Base-by-base conservation (phyloP, 495 filamentous ascomycete species). In the Tuber umbilicatum region DNA sequence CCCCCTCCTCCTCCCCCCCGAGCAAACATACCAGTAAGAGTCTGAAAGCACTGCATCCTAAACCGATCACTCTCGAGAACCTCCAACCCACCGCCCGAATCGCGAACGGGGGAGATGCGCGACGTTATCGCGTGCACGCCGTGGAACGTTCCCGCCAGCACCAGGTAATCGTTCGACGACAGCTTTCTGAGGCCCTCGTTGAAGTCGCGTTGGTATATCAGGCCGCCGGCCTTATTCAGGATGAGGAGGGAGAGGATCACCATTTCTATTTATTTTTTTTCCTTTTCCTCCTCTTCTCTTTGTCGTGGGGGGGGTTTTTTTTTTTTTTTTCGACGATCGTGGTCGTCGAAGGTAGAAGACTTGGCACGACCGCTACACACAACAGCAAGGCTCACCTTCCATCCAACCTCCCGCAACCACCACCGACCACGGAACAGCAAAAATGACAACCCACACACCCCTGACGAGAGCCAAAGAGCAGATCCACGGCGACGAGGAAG, bases 71-170 rank as follows among this genome's bases (percentile, higher is more conserved):
- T 91, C 85, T 99, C 95, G 64, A 99, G 88, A 68, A 94, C 89
- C 84, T 99, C 95, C 69, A 99, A 87, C 21, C 95, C 95, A 0
- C 55, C 55, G 81, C 74, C 81, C 67, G 81, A 78, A 45, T 81
- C 76, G 72, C 85, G 85, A 73, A 87, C 76, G 27, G 92, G 92
- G 67, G 89, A 89, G 40, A 97, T 89, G 40, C 92, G 89, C 70
- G 92, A 90, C 14, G 93, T 93, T 81, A 97, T 97, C 74, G 94
- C 94, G 84, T 97, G 94, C 80, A 97, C 91, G 73, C 95, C 95
- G 83, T 99, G 95, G 84, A 99, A 99, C 64, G 95, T 98, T 41
- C 95, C 95, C 0, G 95, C 95, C n/a, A 99, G 90, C 73, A 98
- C 93, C 5, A 99, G 91, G 82, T 93, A 93, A 86, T 98, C 96